phyloP scores from a whole-genome alignment of 768 basidiomycete species.

The Agaricus sinodeliciosus region DNA sequence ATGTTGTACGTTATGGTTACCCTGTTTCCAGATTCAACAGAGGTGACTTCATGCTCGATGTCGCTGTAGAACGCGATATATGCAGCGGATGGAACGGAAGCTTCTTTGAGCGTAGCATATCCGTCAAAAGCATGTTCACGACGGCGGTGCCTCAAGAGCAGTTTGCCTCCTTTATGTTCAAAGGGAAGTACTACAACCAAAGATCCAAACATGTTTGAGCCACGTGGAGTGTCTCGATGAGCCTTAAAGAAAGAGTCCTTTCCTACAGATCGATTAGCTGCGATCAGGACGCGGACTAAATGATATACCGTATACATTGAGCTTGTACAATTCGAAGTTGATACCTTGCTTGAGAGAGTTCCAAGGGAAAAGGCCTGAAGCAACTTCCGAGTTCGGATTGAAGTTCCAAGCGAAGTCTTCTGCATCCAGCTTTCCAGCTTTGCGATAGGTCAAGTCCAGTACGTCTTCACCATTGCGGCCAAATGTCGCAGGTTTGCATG shows the following conservation, averaged over 20 bases:
- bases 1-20: slow-evolving; percentile 38
- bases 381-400: slow-evolving; percentile 7
- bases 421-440: slow-evolving; percentile 19
- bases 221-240: slow-evolving; percentile 42
- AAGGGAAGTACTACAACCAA: slow-evolving; percentile 45
- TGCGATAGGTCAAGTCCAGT: slow-evolving; percentile 21
- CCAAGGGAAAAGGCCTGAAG: slow-evolving; percentile 13
- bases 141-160: slow-evolving; percentile 27
- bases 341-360: slow-evolving; percentile 11
- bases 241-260: slow-evolving; percentile 42
- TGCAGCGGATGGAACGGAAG: slow-evolving; percentile 15
- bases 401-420: slow-evolving; percentile 16
- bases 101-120: slow-evolving; percentile 28
- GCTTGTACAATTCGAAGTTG: slow-evolving; percentile 26
- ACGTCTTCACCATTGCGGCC: slow-evolving; percentile 17
- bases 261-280: slow-evolving; percentile 15
- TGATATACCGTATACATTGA: slow-evolving; percentile 31
- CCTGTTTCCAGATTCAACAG: slow-evolving; percentile 29
- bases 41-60: slow-evolving; percentile 33
- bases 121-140: slow-evolving; percentile 21
- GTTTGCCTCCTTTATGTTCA: slow-evolving; percentile 35
- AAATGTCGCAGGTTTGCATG: slow-evolving; percentile 21
- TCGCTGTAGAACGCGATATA: slow-evolving; percentile 32
- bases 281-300: too few species aligned
- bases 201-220: slow-evolving; percentile 41